phyloP scores from a whole-genome alignment of 2,329 filamentous ascomycete genomes.

The Fusarium sororula region DNA sequence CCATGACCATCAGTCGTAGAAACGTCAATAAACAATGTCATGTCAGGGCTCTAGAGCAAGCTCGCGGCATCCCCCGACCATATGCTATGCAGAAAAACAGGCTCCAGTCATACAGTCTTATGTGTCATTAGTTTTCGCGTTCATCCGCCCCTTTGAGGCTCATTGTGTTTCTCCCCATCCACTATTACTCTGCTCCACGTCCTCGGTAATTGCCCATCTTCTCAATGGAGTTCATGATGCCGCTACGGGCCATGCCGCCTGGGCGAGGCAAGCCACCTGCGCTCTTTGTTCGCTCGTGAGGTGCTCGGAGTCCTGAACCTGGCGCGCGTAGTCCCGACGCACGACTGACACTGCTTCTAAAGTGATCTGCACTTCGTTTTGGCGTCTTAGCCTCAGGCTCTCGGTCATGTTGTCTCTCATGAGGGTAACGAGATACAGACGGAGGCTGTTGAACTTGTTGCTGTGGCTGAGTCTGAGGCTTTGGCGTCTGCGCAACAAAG shows the following conservation, averaged over 20 bases:
- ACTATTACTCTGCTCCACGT: conserved; percentile 46
- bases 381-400: conserved; percentile 47
- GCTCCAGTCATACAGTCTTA: conserved; percentile 36
- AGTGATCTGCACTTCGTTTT: conserved; percentile 43
- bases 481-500: conserved; percentile 47
- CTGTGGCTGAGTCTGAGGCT: conserved; percentile 37
- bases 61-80: conserved; percentile 6
- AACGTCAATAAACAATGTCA: conserved; percentile 24
- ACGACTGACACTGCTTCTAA: conserved; percentile 60
- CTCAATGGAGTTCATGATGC: conserved; percentile 87
- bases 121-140: conserved; percentile 36
- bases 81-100: conserved; percentile 35
- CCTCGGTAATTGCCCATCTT: conserved; percentile 77
- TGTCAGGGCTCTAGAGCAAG: conserved; percentile 21
- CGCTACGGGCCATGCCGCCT: conserved; percentile 64
- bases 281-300: conserved; percentile 58
- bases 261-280: conserved; percentile 59
- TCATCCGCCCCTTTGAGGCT: conserved; percentile 19
- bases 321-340: conserved; percentile 71
- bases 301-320: conserved; percentile 55
- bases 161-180: not conserved
- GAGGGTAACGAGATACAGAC: conserved; percentile 34
- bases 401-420: conserved; percentile 32
- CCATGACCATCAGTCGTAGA: conserved; percentile 15
- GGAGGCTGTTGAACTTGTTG: conserved; percentile 34